Evolutionary conservation across 2,329 filamentous ascomycete genomes (phyloP), one percentile per base, ranked within the genome.

Genomic region (Pseudogymnoascus sp.): DNA sequence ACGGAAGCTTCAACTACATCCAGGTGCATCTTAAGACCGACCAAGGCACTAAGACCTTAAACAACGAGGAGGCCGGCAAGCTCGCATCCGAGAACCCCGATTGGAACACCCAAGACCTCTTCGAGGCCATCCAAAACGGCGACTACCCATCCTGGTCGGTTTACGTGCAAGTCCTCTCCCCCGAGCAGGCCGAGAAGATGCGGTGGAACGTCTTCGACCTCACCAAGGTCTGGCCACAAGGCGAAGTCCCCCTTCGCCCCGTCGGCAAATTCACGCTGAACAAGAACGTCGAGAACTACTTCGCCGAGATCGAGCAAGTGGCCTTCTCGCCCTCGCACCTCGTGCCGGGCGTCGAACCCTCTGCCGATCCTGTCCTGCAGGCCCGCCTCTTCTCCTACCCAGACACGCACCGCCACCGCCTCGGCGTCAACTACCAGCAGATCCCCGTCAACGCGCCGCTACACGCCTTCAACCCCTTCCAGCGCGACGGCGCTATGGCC

Each of bases 401-500:
- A 9, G 87, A 90, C 70, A 86, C 83, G 2, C 82, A 85, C 69
- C 80, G 81, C 63, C 80, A 84, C 72, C 79, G 82, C 31, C 72
- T 85, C 18, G 83, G 83, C 31, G 77, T 76, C 66, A 85, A 85
- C 73, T 85, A 84, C 70, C 82, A 84, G 69, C 82, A 85, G 70
- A 73, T 85, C 1, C 83, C 82, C 0, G 78, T 84, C 64, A 74
- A 75, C 63, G 66, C 70, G 67, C 66, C 75, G 69, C 78, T 77
- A 74, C 77, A 71, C 76, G 77, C 78, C 78, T 80, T 83, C 79
- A 80, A 88, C 68, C 88, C 88, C 66, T 89, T 86, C 79, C 88
- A 91, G 74, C 84, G 89, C 65, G 88, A 91, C 70, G 89, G 89
- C 14, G 72, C 74, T 64, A 91, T 91, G 87, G 83, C 85, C 63